Evolutionary conservation across 495 filamentous ascomycete genomes (phyloP), one percentile per base, ranked within the genome.

Genomic region (Neurospora sp.): DNA sequence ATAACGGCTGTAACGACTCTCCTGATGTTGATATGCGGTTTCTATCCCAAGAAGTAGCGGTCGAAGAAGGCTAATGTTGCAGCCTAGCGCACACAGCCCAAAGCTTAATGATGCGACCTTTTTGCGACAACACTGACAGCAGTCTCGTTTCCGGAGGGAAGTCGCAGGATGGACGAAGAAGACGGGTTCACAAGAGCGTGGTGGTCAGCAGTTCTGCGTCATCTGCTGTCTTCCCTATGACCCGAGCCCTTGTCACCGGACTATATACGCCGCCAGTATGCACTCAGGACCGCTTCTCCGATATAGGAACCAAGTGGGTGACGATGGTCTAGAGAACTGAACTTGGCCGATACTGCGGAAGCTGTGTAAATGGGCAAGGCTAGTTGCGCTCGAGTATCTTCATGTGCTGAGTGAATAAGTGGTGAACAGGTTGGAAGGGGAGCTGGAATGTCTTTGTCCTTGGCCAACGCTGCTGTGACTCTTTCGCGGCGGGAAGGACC

Each of bases 221-320:
- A 72, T 72, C n/a, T 44, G 35, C 18, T 74, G 62, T 62, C 23
- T 44, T 72, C 37, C 14, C n/a, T 66, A 54, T 71, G 70, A 66
- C 69, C 73, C 10, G 71, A 72, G 72, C 39, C 40, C 54, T 66
- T 66, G 73, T 74, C 73, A 74, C 70, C 42, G 73, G 73, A 74
- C 70, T 38, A 66, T 20, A 38, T 14, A 27, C 14, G 72, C 54
- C 54, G 54, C 54, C 54, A 66, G 18, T 31, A 14, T 66, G 54
- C 54, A 66, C 27, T 62, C 54, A 4, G 54, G 54, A 66, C 27
- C 54, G 54, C 14, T 66, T 66, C 54, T 35, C 54, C 54, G 54
- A 66, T 62, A 62, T 35, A 66, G 54, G 54, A 66, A 66, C 27
- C 23, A 27, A 5, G 54, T 66, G 27, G 54, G 14, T 4, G 54